Evolutionary conservation across 176 grass and related monocot species (phyloP), one percentile per base, ranked within the genome.

Genomic region (Oryza officinalis): DNA sequence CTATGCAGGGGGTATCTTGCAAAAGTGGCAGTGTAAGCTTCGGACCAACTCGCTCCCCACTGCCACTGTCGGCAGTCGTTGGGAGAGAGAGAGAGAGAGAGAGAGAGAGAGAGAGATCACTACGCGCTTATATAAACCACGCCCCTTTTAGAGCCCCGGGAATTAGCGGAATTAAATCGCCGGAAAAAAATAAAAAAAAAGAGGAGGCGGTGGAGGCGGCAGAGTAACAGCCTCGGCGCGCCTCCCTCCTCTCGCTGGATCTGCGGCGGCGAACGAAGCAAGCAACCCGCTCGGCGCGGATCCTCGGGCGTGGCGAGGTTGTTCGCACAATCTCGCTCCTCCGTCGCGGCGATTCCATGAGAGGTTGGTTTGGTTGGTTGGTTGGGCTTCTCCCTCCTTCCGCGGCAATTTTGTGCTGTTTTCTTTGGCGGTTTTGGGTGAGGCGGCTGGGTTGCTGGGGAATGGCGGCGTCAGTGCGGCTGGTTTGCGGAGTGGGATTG

Each of bases 51-150:
- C 40, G 83, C 60, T 45, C 35, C 23, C 1, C 73, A 78, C 45
- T 79, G 79, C 76, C 85, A 76, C 69, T 91, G 89, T 91, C 89
- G 89, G 89, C 80, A 43, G 85, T 65, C 38, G 84, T 33, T 80
- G 70, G 80, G 33, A 6, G 33, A 6, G 33, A 35, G 85, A 83
- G 13, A 27, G 64, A 22, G 72, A 41, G 79, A 61, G n/a, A n/a
- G n/a, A 6, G 33, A 6, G 33, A 35, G 85, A 83, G 13, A 27
- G 64, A 22, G 72, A 41, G 79, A 61, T 69, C 80, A 63, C 69
- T 57, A 7, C 17, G 1, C 8, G 44, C 79, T 78, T 82, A 73
- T 82, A 90, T 90, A 86, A 76, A 71, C 26, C 4, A 28, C 1
- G 1, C 4, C 44, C 27, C 74, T 83, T 90, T 69, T 79, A 45